Percentiles rank a stretch among this genome's conserved stretches.
These are phyloP conservation scores for Centaurea solstitialis DNA, from an alignment of 129 eudicot species.

Conservation along the genomic window DNA sequence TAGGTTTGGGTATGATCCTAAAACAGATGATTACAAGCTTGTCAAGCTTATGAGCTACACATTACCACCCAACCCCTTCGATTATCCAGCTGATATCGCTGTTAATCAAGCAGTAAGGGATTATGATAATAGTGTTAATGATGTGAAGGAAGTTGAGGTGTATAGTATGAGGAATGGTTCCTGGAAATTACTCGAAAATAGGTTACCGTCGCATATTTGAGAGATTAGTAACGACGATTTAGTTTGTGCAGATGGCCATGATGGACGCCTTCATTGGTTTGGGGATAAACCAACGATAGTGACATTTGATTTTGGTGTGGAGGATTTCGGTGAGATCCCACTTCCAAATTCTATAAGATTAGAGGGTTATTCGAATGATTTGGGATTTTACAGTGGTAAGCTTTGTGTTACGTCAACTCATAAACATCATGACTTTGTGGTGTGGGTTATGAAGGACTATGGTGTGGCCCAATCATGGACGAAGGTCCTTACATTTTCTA, in stretches of 20 bases:
- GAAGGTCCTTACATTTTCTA: too few species aligned
- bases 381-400: not conserved
- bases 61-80: too few species aligned
- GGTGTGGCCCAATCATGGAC: too few species aligned
- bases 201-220: not conserved
- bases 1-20: too few species aligned
- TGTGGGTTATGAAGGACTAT: too few species aligned
- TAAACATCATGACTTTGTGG: too few species aligned
- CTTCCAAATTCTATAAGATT: not conserved
- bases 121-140: too few species aligned
- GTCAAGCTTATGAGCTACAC: too few species aligned
- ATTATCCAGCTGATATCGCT: too few species aligned
- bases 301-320: not conserved
- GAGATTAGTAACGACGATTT: not conserved
- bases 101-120: too few species aligned
- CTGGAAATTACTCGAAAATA: not conserved
- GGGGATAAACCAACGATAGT: not conserved
- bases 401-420: not conserved
- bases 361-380: not conserved
- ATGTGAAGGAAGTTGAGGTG: not conserved
- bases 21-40: too few species aligned
- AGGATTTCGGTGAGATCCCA: not conserved
- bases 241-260: not conserved
- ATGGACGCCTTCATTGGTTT: not conserved
- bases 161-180: not conserved